Percentiles rank a stretch among this genome's conserved stretches.
phyloP scores from a whole-genome alignment of 345 rosid genomes.

The Pugionium dolabratum region DNA sequence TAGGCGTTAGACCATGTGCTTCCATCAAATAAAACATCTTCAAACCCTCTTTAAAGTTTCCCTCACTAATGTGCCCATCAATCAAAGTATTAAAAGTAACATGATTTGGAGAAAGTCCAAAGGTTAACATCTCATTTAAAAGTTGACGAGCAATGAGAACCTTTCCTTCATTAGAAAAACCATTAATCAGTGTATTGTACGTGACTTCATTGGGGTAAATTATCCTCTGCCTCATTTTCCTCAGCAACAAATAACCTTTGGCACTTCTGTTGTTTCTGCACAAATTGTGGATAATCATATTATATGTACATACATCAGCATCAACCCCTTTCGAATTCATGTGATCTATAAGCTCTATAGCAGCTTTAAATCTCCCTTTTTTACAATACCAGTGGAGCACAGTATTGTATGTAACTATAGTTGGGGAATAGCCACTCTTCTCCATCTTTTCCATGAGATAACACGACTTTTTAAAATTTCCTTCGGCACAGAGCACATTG shows the following conservation, averaged over 20 bases:
- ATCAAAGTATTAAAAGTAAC: constrained; percentile 73
- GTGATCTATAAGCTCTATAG: constrained; percentile 60
- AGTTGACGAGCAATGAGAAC: constrained; percentile 53
- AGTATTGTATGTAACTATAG: constrained; percentile 72
- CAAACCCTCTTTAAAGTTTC: constrained; percentile 63
- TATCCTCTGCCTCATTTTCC: constrained; percentile 73
- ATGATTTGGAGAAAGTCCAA: constrained; percentile 56
- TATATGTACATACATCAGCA: constrained; percentile 78
- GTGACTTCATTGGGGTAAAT: constrained; percentile 68
- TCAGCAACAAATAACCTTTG: constrained; percentile 77
- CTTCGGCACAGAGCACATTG: constrained; percentile 65
- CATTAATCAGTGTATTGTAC: constrained; percentile 71
- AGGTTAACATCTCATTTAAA: constrained; percentile 65
- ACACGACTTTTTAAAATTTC: constrained; percentile 63
- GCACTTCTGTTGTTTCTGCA: constrained; percentile 76
- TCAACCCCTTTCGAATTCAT: constrained; percentile 72
- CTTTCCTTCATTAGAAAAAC: constrained; percentile 77
- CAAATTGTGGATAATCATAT: constrained; percentile 68
- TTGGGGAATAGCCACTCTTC: constrained; percentile 69
- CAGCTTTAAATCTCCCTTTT: constrained; percentile 64
- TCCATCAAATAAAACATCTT: constrained; percentile 63
- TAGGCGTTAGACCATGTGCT: constrained; percentile 52
- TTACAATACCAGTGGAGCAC: constrained; percentile 81
- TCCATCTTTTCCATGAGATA: constrained; percentile 81
- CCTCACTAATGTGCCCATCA: constrained; percentile 56